phyloP scores from a whole-genome alignment of 2,329 filamentous ascomycete species.

The Diatrype stigma region DNA sequence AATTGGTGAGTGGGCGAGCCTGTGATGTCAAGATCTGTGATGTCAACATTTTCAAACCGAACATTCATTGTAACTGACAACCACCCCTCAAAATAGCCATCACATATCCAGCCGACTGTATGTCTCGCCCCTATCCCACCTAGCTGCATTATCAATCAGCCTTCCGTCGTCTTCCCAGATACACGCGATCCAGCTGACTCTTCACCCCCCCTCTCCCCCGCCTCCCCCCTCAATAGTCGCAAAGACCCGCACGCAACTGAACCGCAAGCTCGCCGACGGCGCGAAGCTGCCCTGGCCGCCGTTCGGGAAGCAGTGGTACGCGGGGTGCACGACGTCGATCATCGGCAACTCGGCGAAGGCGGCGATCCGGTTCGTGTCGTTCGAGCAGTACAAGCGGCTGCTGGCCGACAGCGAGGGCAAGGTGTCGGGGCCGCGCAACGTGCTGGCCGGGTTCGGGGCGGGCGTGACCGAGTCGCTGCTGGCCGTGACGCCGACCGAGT shows the following conservation, averaged over 20 bases:
- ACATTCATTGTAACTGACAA: slow-evolving; percentile 1
- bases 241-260: slow-evolving; percentile 92
- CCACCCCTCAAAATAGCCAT: slow-evolving; percentile 47
- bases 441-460: slow-evolving; percentile 89
- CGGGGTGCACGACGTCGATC: slow-evolving; percentile 93
- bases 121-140: slow-evolving; percentile 12
- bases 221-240: slow-evolving; percentile 55
- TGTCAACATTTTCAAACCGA: slow-evolving; percentile 14
- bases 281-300: slow-evolving; percentile 93
- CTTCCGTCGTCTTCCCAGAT: neutral
- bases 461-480: slow-evolving; percentile 90
- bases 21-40: slow-evolving; percentile 15
- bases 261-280: slow-evolving; percentile 72
- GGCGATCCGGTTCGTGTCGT: slow-evolving; percentile 91
- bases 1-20: slow-evolving; percentile 73
- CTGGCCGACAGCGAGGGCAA: slow-evolving; percentile 82
- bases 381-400: slow-evolving; percentile 86
- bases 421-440: slow-evolving; percentile 83
- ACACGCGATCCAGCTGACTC: slow-evolving; percentile 1
- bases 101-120: slow-evolving; percentile 76
- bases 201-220: neutral
- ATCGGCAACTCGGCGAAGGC: slow-evolving; percentile 97
- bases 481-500: slow-evolving; percentile 94
- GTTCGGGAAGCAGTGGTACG: slow-evolving; percentile 94
- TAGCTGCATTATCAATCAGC: slow-evolving; percentile 5